These are phyloP conservation scores for Tylopilus sp. DNA, from an alignment of 768 basidiomycete species.

Conservation along the genomic window DNA sequence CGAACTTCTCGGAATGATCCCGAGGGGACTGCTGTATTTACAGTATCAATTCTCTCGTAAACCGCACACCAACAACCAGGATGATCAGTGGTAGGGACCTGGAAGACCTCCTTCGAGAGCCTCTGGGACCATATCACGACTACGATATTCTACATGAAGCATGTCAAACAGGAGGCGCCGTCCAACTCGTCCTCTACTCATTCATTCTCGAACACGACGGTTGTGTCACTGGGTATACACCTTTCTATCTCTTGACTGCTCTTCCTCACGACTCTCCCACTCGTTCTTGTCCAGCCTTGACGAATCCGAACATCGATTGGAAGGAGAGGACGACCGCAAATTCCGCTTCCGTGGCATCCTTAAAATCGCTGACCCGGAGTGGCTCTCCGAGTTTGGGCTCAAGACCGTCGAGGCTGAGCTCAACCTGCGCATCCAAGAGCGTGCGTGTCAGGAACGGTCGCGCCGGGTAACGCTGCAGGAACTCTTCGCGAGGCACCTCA, in stretches of 20 bases:
- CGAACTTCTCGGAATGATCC: too few relatives aligned
- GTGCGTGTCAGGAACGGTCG: conserved; percentile 16
- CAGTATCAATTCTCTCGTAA: not conserved
- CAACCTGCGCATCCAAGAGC: conserved; percentile 35
- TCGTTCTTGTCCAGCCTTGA: conserved; percentile 39
- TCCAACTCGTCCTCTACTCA: conserved; percentile 25
- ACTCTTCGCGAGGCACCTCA: conserved; percentile 30
- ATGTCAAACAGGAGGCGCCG: conserved; percentile 15
- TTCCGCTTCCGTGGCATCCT: conserved; percentile 54
- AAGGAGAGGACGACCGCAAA: conserved; percentile 27
- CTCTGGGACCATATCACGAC: conserved; percentile 32
- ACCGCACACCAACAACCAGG: not conserved
- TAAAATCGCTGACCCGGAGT: conserved; percentile 41
- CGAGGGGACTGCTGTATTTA: too few relatives aligned
- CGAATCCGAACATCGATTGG: conserved; percentile 40
- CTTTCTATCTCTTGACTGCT: not conserved
- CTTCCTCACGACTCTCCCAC: not conserved
- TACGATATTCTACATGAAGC: conserved; percentile 18
- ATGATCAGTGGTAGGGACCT: conserved; percentile 21
- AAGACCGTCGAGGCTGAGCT: conserved; percentile 44
- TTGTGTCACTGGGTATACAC: conserved; percentile 29
- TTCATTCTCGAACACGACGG: conserved; percentile 29
- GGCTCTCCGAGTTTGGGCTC: conserved; percentile 49
- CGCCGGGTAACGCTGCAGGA: conserved; percentile 34
- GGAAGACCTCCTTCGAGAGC: conserved; percentile 22